A percentile compares a stretch with the other conserved stretches of the same genome.
Evolutionary conservation across 108 stramenopile genomes (phyloP).

Genomic region (Stephanodiscus triporus): DNA sequence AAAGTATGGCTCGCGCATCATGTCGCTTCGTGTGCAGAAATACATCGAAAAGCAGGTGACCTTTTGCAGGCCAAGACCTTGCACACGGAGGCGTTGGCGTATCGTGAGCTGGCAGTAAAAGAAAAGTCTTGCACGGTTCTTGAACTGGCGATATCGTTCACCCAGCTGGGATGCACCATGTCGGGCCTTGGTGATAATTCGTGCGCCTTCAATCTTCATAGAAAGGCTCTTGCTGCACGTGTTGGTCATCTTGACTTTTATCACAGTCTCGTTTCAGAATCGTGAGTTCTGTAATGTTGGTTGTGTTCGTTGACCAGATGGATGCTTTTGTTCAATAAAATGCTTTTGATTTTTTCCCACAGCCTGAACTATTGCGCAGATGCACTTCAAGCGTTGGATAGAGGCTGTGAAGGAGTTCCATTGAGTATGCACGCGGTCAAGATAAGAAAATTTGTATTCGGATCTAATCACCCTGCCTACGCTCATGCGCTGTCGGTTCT

Average conservation of each 20-base stretch:
- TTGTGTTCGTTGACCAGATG: background rate
- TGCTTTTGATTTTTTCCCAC: background rate
- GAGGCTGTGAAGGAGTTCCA: constrained; percentile 40
- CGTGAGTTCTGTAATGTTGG: background rate
- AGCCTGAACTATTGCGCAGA: constrained; percentile 48
- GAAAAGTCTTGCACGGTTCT: constrained; percentile 31
- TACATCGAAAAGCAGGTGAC: constrained; percentile 37
- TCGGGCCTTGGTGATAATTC: constrained; percentile 24
- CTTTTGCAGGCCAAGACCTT: constrained; percentile 23
- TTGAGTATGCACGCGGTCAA: constrained; percentile 39
- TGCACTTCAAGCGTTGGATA: constrained; percentile 28
- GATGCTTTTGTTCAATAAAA: background rate
- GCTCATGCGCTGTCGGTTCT: constrained; percentile 47
- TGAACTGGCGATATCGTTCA: constrained; percentile 40
- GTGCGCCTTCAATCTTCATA: constrained; percentile 31
- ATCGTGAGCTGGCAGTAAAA: constrained; percentile 32
- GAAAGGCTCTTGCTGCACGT: constrained; percentile 34
- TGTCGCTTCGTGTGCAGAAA: constrained; percentile 37
- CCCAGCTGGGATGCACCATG: constrained; percentile 40
- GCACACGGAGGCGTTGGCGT: constrained; percentile 36
- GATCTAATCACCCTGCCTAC: constrained; percentile 41
- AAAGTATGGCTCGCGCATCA: constrained; percentile 44
- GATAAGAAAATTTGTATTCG: constrained; percentile 41
- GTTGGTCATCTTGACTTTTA: constrained; percentile 38
- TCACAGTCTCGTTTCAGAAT: constrained; percentile 41